Base-by-base conservation (phyloP, 2,329 filamentous ascomycete species). In the Fusarium chlamydosporum region DNA sequence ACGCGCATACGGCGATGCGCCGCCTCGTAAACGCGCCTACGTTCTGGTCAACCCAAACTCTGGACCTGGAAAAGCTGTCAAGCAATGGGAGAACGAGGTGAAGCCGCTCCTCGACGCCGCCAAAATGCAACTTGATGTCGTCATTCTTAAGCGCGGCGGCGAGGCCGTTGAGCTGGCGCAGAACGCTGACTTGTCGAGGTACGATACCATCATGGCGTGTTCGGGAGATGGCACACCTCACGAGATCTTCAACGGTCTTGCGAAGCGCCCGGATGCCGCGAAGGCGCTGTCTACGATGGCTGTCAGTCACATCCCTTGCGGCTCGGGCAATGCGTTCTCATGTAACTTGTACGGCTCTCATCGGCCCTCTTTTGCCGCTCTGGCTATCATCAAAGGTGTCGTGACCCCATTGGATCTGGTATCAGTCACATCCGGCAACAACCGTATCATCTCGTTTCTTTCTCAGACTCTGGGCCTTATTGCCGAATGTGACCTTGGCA, bases 161-260 rank as follows among this genome's bases (percentile, higher is more conserved):
- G 92, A 98, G 79, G 96, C 92, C 1, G 84, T 90, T 2, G 91
- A 93, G 20, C 89, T 98, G 63, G 90, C 89, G 12, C 85, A 92
- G 75, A 85, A 89, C 41, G 80, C 97, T 48, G 92, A 97, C 75
- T 85, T 96, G 29, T 87, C 94, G 47, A 87, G 85, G 3, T 97
- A 89, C 78, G 96, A 99, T 80, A 91, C 94, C 10, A 86, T 98
- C 15, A 89, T 95, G 27, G 92, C 93, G 66, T 96, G 93, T 76
- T 97, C 95, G 1, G 96, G 96, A 6, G 96, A 99, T 74, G 96
- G 96, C 11, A 84, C 97, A 38, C 91, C 93, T 0, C 91, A 97
- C 77, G 96, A 99, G 79, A 91, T 97, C 10, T 97, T 97, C 83
- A 98, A 99, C 76, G 96, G 96, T 0, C 82, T 99, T 33, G 94